Base-by-base conservation (phyloP, 1,284 basidiomycete species). In the Ceratobasidium sp. region DNA sequence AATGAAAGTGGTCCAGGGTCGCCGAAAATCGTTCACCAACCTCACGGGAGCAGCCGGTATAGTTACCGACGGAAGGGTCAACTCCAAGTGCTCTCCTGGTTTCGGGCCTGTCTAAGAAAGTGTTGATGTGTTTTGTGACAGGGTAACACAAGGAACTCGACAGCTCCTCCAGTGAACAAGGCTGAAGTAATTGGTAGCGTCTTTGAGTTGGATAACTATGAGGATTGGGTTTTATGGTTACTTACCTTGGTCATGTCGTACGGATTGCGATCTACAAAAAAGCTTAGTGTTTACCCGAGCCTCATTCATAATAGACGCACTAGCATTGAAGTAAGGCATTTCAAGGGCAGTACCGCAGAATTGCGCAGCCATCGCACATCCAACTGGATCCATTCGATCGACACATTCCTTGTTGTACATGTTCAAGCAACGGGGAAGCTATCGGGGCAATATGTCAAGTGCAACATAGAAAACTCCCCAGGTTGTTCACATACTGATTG, bases 71-170 rank as follows among this genome's bases (percentile, higher is more conserved):
- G 17, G 72, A 54, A 29, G 73, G 70, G 56, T 75, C 72, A n/a
- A 81, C 79, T 35, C 80, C 81, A 25, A 82, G 75, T 7, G 73
- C 60, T 8, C 73, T 69, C n/a, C 79, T 76, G 15, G 80, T 77
- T 40, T 79, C 77, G n/a, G 78, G 78, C 1, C 78, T 75, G 71
- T 81, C 75, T 35, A 81, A 77, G 73, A 81, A 82, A 5, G 72
- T 71, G 10, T 72, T 72, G 71, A 82, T 81, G 60, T 76, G 76
- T 69, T 77, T 32, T 35, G 78, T 80, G 43, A 77, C 74, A 47
- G 79, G 76, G 72, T 81, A 81, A 73, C 81, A 82, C 17, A 81
- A 40, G 10, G 49, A 65, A 8, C 32, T 42, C 5, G 42, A 34
- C 2, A 65, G 38, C 35, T 65, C 62, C 32, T 65, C 62, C 15